These are phyloP conservation scores for Rhizopogon salebrosus DNA, from an alignment of 768 basidiomycete genomes.

Conservation along the genomic window DNA sequence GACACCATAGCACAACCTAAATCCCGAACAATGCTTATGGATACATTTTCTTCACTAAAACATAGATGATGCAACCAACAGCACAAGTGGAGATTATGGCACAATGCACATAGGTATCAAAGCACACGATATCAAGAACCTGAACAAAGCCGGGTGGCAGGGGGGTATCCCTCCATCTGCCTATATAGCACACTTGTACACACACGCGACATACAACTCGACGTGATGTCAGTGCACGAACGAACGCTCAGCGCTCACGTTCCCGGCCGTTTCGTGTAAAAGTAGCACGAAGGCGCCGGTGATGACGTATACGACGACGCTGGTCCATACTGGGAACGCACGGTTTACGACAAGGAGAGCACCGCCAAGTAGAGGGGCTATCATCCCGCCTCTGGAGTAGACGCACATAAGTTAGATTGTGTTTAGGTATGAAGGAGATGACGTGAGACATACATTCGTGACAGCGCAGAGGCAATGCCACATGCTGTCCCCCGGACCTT, in stretches of 20 bases:
- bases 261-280: constrained; percentile 47
- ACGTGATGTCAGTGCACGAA: constrained; percentile 14
- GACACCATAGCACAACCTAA: background rate
- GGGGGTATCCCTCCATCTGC: no score
- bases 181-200: background rate
- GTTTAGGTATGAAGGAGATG: background rate
- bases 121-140: background rate
- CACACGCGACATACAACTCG: background rate
- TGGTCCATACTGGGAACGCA: constrained; percentile 73
- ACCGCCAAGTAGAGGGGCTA: constrained; percentile 79
- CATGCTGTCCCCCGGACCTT: constrained; percentile 86
- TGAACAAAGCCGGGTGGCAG: no score
- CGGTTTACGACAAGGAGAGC: constrained; percentile 59
- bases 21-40: background rate
- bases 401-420: background rate
- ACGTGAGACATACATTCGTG: constrained; percentile 65
- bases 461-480: constrained; percentile 82
- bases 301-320: constrained; percentile 58
- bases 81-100: background rate
- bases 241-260: constrained; percentile 18
- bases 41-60: background rate
- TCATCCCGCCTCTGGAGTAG: constrained; percentile 72
- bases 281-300: constrained; percentile 61
- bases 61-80: background rate
- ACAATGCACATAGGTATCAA: background rate